phyloP scores from a whole-genome alignment of 106 monocot species.

The Dendrobium chrysotoxum region DNA sequence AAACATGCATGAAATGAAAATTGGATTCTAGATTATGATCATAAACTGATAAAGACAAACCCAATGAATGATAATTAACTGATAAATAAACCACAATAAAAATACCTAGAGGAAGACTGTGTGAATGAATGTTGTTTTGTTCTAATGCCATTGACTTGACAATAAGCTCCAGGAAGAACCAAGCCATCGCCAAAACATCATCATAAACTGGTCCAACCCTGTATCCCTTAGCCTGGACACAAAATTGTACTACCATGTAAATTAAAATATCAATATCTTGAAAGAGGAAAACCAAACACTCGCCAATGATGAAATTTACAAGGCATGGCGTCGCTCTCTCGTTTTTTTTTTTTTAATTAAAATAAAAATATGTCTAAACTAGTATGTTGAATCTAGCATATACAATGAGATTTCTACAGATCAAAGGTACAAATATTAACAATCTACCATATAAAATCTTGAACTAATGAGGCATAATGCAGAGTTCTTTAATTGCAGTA shows the following conservation, averaged over 20 bases:
- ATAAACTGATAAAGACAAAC: background rate
- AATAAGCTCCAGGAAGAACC: constrained; percentile 99
- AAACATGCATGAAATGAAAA: background rate
- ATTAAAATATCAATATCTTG: background rate
- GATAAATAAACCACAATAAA: background rate
- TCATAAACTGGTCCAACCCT: constrained; percentile 99
- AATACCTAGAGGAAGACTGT: constrained; percentile 77
- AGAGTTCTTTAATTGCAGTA: background rate
- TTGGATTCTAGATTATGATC: background rate
- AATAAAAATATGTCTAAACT: background rate
- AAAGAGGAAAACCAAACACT: background rate
- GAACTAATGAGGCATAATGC: background rate
- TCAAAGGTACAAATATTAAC: background rate
- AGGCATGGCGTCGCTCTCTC: background rate
- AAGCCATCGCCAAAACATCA: constrained; percentile 99
- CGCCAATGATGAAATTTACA: background rate
- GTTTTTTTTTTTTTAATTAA: background rate
- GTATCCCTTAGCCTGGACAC: constrained; percentile 86
- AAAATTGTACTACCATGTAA: background rate
- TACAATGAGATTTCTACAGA: background rate
- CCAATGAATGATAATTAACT: background rate
- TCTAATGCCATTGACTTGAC: constrained; percentile 98
- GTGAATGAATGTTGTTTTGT: constrained; percentile 72
- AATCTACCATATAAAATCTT: background rate
- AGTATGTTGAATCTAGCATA: background rate